A percentile compares a stretch with the other conserved stretches of the same genome.
phyloP scores from a whole-genome alignment of 345 rosid genomes.

The rapeseed (Brassica napus) region Da-Ae NC_063441.1:1310501-1311000 shows the following conservation, averaged over 20 bases:
- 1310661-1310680: too few relatives aligned
- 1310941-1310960: conserved; percentile 98
- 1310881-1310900: conserved; percentile 98
- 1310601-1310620: too few relatives aligned
- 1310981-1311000: conserved; percentile 94
- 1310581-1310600: too few relatives aligned
- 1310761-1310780: conserved; percentile 99
- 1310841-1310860: conserved; percentile 91
- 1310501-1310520: too few relatives aligned
- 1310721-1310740: neutral
- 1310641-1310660: too few relatives aligned
- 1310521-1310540: too few relatives aligned
- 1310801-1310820: conserved; percentile 98
- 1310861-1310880: conserved; percentile 99
- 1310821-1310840: conserved; percentile 91
- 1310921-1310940: conserved; percentile 85
- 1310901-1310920: conserved; percentile 67
- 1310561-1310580: too few relatives aligned
- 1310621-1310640: too few relatives aligned
- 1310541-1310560: too few relatives aligned
- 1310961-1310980: conserved; percentile 85
- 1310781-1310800: conserved; percentile 93
- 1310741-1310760: conserved; percentile 71
- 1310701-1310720: neutral
- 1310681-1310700: neutral